Base-by-base conservation (phyloP, 352 stramenopile species). In the Globisporangium nodosum region DNA sequence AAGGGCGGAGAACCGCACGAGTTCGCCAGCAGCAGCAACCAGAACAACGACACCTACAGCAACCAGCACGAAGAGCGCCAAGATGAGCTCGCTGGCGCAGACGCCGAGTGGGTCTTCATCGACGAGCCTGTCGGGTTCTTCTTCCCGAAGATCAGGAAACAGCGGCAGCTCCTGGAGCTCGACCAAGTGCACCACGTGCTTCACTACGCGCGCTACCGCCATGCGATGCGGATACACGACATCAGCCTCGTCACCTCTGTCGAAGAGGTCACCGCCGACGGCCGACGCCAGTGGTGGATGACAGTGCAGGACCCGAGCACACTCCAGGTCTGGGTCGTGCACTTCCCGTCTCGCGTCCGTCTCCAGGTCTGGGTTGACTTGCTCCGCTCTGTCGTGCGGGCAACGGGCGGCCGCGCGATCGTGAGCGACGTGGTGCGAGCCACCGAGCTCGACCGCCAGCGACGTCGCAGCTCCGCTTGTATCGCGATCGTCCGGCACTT, bases 311-410 rank as follows among this genome's bases (percentile, higher is more conserved):
- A 91, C 49, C 54, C 77, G 7, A 64, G 54, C 13, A 65, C 58
- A 4, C 51, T 79, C n/a, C 78, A 89, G 64, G 69, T 85, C 27
- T 91, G 78, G 79, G 65, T 87, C 40, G 43, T 91, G 3, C 63
- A 84, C 65, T 91, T 88, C 30, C 49, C 71, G 18, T 82, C 75
- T 0, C 56, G 72, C 1, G 49, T 65, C 30, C 65, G 66, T 18
- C 58, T 89, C 12, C 48, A 66, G 46, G 56, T 52, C 6, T 91
- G 78, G 81, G 58, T 81, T 16, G 21, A 72, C 21, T 37, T 82
- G 24, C 57, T 91, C 11, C 62, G 64, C 3, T 56, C 61, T 0
- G 69, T 88, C 39, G 65, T 83, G 12, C 37, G 48, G 0, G 68
- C 64, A 6, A 85, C 73, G 3, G 59, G 59, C 6, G 73, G 66